Base-by-base conservation (phyloP, 164 flowering plant species). In the Echeveria elegans region DNA sequence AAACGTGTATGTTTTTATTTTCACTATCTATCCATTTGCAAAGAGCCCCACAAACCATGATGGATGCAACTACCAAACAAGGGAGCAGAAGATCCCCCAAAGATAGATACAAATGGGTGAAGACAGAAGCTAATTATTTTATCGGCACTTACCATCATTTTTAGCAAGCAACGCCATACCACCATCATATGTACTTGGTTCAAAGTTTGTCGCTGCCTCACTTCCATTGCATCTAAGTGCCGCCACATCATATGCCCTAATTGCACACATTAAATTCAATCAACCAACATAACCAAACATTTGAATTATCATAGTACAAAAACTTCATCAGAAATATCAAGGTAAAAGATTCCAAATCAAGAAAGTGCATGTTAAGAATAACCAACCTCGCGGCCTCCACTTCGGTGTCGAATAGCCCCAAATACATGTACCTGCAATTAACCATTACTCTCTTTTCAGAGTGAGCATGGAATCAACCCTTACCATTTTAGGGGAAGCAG, bases 241-340 rank as follows among this genome's bases (percentile, higher is more conserved):
- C 16, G 99, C 97, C 83, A 80, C 82, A 74, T 94, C 96, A 80
- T 94, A 94, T 71, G 99, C 95, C 96, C 99, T 94, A 80, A 72
- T 78, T 78, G 77, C 71, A 38, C 12, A 38, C 41, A 38, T 38
- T 38, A 38, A 38, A 38, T 38, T 38, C 0, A 7, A 38, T 38
- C 41, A 38, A 38, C 41, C 41, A 38, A 8, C 41, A 38, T 38
- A 38, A 38, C 6, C 6, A 38, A 38, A 4, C 6, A 38, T 81
- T 81, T 41, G 80, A 69, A 40, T 69, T 76, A 56, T 63, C 74
- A 76, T 71, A 74, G 72, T 83, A 71, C 75, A 59, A 30, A 72
- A 69, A 66, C 68, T 68, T 38, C 41, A 38, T 14, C 12, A 14
- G 11, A 38, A 79, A 71, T 63, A 72, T 48, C n/a, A 48, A 16